Conservation (phyloP, 106 monocot species). For the Allium fistulosum region DNA sequence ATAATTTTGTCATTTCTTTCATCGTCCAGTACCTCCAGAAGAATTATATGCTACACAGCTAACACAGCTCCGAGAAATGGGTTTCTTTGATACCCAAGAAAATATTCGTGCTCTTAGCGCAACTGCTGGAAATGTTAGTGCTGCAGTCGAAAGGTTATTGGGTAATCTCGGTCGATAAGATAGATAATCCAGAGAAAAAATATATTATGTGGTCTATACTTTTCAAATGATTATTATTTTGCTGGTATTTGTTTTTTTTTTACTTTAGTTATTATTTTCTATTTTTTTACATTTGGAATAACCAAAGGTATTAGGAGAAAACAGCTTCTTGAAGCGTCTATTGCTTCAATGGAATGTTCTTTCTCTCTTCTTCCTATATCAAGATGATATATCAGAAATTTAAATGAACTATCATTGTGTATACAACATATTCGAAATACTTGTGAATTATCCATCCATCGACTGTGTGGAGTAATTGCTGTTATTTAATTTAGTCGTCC, state of each 20-base stretch:
- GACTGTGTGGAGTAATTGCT: no score
- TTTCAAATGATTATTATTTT: neutral
- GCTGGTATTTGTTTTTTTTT: neutral
- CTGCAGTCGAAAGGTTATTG: constrained; percentile 85
- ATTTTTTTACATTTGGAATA: constrained; percentile 8
- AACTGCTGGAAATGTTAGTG: constrained; percentile 85
- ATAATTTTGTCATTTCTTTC: neutral
- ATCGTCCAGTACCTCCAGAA: constrained; percentile 75
- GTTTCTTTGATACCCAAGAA: constrained; percentile 92
- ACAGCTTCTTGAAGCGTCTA: neutral
- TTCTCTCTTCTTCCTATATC: neutral
- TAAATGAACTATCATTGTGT: neutral
- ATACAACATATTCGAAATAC: neutral
- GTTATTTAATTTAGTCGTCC: no score
- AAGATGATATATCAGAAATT: neutral
- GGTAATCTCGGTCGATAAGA: constrained; percentile 61
- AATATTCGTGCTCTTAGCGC: constrained; percentile 80
- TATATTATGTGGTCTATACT: neutral
- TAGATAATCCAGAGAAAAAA: no score
- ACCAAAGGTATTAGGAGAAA: constrained; percentile 4
- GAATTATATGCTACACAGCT: constrained; percentile 85
- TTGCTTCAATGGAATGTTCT: neutral
- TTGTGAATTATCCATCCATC: constrained; percentile 1
- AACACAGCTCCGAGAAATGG: constrained; percentile 94
- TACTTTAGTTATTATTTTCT: neutral